Base-by-base conservation (phyloP, 164 flowering plant species). In the Vitis amurensis region DNA sequence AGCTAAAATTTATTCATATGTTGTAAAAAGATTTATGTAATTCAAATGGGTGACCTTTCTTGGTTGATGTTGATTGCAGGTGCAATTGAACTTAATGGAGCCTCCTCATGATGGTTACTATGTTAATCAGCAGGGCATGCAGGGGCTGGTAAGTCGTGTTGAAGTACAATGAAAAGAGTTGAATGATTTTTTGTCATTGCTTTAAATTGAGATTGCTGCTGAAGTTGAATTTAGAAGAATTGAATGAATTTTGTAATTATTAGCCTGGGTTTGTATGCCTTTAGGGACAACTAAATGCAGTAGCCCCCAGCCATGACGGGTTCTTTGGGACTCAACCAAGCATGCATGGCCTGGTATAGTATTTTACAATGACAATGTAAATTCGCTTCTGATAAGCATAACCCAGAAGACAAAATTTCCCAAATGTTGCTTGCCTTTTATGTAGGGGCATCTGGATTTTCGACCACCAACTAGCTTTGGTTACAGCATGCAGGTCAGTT, bases 71-170 rank as follows among this genome's bases (percentile, higher is more conserved):
- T 60, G 9, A 23, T 47, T 71, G 52, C 76, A 85, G 86, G 85
- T 82, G 61, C 90, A 84, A 57, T 75, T 87, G 72, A 84, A 92
- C 78, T 71, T 86, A 63, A 91, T 87, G 88, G 89, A 85, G 77
- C 89, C 89, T 60, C 87, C 95, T 0, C 86, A 82, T 61, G 92
- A 88, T 71, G 81, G 77, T 64, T 90, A 79, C 75, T 85, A 77
- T 74, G 87, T 82, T 55, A 74, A 77, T 72, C 89, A 84, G 63
- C 88, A 72, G 61, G 81, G 83, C 75, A 83, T 88, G 76, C 92
- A 81, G 48, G 91, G 91, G 13, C 88, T 88, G 87, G 91, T 90
- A 77, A 68, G 84, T 55, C 19, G 29, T 71, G 15, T 44, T 71
- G 50, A 61, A n/a, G 14, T 50, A 31, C 8, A 1, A 31, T 31